Conservation (phyloP, 768 basidiomycete species). For the Russula earlei region DNA sequence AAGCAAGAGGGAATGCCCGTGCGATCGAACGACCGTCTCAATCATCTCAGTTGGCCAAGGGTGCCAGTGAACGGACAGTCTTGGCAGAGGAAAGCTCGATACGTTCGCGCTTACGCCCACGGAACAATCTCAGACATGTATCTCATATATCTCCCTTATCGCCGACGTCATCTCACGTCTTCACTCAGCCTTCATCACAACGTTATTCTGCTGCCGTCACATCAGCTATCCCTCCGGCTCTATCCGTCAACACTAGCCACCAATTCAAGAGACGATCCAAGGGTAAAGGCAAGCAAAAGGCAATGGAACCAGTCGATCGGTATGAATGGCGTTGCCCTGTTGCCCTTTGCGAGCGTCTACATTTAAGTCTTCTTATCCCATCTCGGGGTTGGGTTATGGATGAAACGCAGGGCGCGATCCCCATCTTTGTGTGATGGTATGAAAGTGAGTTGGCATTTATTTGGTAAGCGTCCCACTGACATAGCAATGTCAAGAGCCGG, state of each 20-base stretch:
- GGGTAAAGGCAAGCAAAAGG: constrained; percentile 19
- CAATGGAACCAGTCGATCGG: constrained; percentile 6
- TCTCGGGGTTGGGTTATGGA: constrained; percentile 18
- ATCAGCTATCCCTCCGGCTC: not conserved
- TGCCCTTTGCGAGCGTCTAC: constrained; percentile 11
- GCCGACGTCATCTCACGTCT: not conserved
- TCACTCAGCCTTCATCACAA: not conserved
- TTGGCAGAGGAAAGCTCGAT: constrained; percentile 5
- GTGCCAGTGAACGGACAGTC: not conserved
- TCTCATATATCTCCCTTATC: not conserved
- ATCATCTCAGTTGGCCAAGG: not conserved
- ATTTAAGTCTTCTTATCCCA: constrained; percentile 15
- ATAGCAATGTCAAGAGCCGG: not conserved
- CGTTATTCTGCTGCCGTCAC: not conserved
- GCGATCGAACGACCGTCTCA: not conserved
- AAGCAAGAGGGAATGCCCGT: not conserved
- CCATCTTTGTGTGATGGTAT: constrained; percentile 14
- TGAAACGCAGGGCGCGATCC: constrained; percentile 17
- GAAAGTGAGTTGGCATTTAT: not conserved
- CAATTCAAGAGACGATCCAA: constrained; percentile 2
- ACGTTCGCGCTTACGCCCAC: constrained; percentile 18
- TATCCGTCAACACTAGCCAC: not conserved
- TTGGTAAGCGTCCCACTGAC: not conserved
- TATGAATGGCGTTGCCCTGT: constrained; percentile 20
- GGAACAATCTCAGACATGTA: constrained; percentile 13